Percentiles rank a stretch among this genome's conserved stretches.
Evolutionary conservation across 1,139 yeast genomes (phyloP).

Genomic region (Saccharomycopsis phalli): DNA sequence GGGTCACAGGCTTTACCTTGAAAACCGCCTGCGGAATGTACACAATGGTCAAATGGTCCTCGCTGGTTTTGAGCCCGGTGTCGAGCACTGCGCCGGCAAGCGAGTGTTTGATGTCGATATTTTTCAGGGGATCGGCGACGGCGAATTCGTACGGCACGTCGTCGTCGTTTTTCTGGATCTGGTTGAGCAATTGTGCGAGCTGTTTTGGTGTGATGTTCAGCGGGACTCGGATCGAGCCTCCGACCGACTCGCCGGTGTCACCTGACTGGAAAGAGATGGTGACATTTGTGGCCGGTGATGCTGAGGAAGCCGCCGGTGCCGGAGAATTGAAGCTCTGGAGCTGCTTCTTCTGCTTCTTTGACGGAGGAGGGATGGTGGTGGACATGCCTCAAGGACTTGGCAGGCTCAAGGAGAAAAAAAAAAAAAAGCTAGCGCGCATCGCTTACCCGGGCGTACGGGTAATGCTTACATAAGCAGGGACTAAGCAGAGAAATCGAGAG

Average conservation of each 20-base stretch:
- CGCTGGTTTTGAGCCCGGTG: constrained; percentile 84
- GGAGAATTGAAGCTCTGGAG: constrained; percentile 79
- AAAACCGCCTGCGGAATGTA: constrained; percentile 94
- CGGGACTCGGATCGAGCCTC: constrained; percentile 85
- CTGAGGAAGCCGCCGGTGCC: neutral
- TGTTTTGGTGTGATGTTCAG: constrained; percentile 82
- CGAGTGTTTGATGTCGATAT: constrained; percentile 70
- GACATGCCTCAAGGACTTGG: constrained; percentile 66
- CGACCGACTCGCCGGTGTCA: constrained; percentile 84
- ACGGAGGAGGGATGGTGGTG: constrained; percentile 87
- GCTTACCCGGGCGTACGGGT: too few species aligned
- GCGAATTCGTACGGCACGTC: constrained; percentile 90
- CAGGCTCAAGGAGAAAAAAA: too few species aligned
- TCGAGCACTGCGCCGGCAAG: constrained; percentile 71
- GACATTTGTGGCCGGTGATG: constrained; percentile 58
- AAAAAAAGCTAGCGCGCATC: too few species aligned
- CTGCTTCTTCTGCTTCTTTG: constrained; percentile 77
- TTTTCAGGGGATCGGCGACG: constrained; percentile 35
- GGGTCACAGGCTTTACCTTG: constrained; percentile 83
- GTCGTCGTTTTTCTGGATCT: constrained; percentile 44
- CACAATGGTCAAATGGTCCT: constrained; percentile 83
- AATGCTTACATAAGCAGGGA: too few species aligned
- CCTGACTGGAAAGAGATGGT: constrained; percentile 85
- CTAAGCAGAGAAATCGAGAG: too few species aligned
- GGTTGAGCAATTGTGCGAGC: constrained; percentile 77